Percentiles rank a stretch among this genome's conserved stretches.
These are phyloP conservation scores for Russula sp. DNA, from an alignment of 768 basidiomycete genomes.

Conservation along the genomic window DNA sequence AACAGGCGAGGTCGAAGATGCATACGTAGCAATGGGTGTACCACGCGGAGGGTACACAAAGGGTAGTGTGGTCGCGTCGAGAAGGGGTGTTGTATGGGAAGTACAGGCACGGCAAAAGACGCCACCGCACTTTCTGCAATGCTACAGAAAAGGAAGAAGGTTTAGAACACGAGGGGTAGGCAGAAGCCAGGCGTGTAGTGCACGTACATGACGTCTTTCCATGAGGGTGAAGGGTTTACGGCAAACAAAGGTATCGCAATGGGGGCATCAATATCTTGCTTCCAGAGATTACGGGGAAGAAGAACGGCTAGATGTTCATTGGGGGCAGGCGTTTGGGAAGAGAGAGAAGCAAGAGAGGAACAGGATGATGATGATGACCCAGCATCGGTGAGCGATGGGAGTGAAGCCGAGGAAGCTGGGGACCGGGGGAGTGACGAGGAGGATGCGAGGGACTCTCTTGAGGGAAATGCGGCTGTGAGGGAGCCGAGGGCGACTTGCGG, in stretches of 20 bases:
- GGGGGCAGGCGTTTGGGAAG: constrained; percentile 31
- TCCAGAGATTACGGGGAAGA: constrained; percentile 68
- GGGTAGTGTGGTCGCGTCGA: constrained; percentile 67
- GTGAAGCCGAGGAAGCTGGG: constrained; percentile 29
- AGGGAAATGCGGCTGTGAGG: constrained; percentile 24
- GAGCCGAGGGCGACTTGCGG: constrained; percentile 21
- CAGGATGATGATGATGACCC: constrained; percentile 34
- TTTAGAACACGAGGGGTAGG: constrained; percentile 21
- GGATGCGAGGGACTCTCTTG: constrained; percentile 22
- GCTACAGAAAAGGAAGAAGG: constrained; percentile 40
- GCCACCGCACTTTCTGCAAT: constrained; percentile 83
- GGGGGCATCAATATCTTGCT: constrained; percentile 62
- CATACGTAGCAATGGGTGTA: constrained; percentile 54
- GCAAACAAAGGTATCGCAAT: constrained; percentile 76
- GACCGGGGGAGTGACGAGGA: constrained; percentile 26
- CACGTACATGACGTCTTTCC: constrained; percentile 71
- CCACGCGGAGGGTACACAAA: constrained; percentile 72
- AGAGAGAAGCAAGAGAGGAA: constrained; percentile 28
- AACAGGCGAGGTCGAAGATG: constrained; percentile 60
- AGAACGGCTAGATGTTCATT: constrained; percentile 80
- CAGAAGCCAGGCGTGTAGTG: constrained; percentile 1
- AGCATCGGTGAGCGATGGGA: constrained; percentile 31
- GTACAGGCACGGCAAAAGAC: constrained; percentile 68
- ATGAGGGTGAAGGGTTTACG: constrained; percentile 60
- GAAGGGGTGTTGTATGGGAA: constrained; percentile 55